Percentiles rank a stretch among this genome's conserved stretches.
These are phyloP conservation scores for Lipomyces yamanashiensis DNA, from an alignment of 805 yeast species.

Conservation along the genomic window DNA sequence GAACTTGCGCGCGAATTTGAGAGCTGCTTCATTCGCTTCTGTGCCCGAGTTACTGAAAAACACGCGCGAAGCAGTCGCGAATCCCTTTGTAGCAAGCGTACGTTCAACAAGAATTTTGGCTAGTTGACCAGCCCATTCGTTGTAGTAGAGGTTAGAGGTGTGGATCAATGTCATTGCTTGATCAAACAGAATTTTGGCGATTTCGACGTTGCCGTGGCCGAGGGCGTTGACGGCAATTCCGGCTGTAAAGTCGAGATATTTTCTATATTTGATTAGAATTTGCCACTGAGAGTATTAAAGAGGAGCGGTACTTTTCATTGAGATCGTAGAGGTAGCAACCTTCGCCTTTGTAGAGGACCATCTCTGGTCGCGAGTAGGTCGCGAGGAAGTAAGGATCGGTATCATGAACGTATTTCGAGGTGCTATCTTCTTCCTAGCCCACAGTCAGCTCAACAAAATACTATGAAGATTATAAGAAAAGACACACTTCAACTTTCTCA, in stretches of 20 bases:
- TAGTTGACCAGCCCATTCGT: constrained; percentile 80
- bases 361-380: constrained; percentile 77
- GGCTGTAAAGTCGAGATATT: constrained; percentile 88
- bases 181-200: constrained; percentile 69
- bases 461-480: background rate
- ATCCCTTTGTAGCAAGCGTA: constrained; percentile 76
- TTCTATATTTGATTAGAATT: constrained; percentile 38
- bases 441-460: constrained; percentile 12
- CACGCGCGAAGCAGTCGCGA: constrained; percentile 74
- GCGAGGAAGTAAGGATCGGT: constrained; percentile 66
- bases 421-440: constrained; percentile 39
- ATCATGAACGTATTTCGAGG: constrained; percentile 50
- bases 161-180: constrained; percentile 80
- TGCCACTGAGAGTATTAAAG: no score
- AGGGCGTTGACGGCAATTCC: constrained; percentile 97
- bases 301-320: constrained; percentile 55
- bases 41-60: constrained; percentile 74
- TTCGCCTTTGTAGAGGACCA: constrained; percentile 77
- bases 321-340: constrained; percentile 84
- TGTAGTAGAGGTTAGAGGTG: constrained; percentile 83
- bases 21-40: constrained; percentile 80
- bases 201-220: constrained; percentile 81
- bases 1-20: constrained; percentile 78
- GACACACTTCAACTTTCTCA: constrained; percentile 2
- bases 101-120: constrained; percentile 70